Conservation (phyloP, 208 protist genomes). For the Trypanosoma congolense region DNA sequence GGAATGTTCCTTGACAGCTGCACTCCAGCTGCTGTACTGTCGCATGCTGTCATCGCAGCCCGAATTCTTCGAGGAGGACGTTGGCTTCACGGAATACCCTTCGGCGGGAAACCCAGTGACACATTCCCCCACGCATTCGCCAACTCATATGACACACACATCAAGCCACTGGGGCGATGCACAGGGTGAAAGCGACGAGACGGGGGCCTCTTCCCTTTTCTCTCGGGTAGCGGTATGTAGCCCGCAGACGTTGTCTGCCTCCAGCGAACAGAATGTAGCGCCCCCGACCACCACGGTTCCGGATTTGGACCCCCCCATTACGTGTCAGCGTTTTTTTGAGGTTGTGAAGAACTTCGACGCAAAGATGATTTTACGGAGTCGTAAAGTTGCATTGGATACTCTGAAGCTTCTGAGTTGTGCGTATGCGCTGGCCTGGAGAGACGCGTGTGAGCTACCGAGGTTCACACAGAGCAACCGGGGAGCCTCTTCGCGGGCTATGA, state of each 20-base stretch:
- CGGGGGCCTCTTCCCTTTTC: not conserved
- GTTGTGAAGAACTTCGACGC: constrained; percentile 71
- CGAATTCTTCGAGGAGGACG: constrained; percentile 74
- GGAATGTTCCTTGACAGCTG: no score
- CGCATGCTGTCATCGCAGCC: constrained; percentile 67
- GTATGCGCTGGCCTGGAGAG: constrained; percentile 67
- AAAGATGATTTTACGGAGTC: constrained; percentile 45
- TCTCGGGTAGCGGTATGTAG: not conserved
- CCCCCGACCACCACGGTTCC: constrained; percentile 1
- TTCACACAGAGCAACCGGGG: not conserved
- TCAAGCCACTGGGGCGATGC: constrained; percentile 4
- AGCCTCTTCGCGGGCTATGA: not conserved
- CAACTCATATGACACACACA: constrained; percentile 1
- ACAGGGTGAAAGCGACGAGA: not conserved
- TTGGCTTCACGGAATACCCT: constrained; percentile 56
- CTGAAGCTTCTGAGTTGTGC: constrained; percentile 64
- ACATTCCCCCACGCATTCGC: constrained; percentile 16
- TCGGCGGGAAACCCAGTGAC: constrained; percentile 18
- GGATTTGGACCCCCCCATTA: constrained; percentile 53
- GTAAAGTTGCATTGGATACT: constrained; percentile 47
- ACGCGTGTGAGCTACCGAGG: constrained; percentile 25
- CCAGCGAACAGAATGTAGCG: constrained; percentile 5
- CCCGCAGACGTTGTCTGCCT: constrained; percentile 5
- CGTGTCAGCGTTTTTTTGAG: constrained; percentile 44
- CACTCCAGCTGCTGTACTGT: constrained; percentile 51